phyloP scores from a whole-genome alignment of 768 basidiomycete genomes.

The Goffeauzyma gilvescens region DNA sequence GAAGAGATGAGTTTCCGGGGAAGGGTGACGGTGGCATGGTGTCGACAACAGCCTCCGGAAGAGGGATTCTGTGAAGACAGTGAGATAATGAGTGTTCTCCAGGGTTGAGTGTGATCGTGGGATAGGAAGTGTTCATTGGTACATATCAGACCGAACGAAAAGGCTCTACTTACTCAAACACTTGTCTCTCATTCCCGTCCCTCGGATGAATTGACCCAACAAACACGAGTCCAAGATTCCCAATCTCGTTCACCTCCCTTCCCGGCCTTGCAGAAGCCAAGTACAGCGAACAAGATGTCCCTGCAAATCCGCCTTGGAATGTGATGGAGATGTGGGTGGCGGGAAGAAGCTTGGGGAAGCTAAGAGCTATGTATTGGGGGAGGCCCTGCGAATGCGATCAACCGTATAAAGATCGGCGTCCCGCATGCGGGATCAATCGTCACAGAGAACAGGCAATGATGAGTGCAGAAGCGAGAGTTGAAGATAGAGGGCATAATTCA shows the following conservation, averaged over 20 bases:
- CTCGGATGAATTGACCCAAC: slow-evolving; percentile 26
- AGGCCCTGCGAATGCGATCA: too few species aligned
- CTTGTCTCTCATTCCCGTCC: slow-evolving; percentile 19
- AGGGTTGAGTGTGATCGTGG: neutral
- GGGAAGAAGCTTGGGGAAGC: slow-evolving; percentile 15
- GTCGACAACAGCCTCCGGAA: slow-evolving; percentile 5
- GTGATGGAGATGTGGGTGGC: slow-evolving; percentile 25
- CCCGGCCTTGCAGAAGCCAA: slow-evolving; percentile 12
- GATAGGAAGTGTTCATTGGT: neutral
- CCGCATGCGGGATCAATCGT: too few species aligned
- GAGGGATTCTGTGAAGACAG: neutral
- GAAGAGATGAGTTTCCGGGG: slow-evolving; percentile 2
- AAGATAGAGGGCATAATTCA: too few species aligned
- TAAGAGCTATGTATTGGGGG: slow-evolving; percentile 22
- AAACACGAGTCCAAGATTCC: slow-evolving; percentile 20
- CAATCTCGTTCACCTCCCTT: slow-evolving; percentile 5
- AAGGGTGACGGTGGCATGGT: neutral
- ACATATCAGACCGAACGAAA: neutral
- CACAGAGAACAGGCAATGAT: too few species aligned
- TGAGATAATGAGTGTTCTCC: too few species aligned
- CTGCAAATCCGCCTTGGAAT: slow-evolving; percentile 30
- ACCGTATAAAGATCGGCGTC: too few species aligned
- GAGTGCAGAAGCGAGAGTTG: neutral
- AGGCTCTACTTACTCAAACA: slow-evolving; percentile 3
- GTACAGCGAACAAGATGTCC: slow-evolving; percentile 17